phyloP scores from a whole-genome alignment of 148 eudicot species.

The Silene uniflora region DNA sequence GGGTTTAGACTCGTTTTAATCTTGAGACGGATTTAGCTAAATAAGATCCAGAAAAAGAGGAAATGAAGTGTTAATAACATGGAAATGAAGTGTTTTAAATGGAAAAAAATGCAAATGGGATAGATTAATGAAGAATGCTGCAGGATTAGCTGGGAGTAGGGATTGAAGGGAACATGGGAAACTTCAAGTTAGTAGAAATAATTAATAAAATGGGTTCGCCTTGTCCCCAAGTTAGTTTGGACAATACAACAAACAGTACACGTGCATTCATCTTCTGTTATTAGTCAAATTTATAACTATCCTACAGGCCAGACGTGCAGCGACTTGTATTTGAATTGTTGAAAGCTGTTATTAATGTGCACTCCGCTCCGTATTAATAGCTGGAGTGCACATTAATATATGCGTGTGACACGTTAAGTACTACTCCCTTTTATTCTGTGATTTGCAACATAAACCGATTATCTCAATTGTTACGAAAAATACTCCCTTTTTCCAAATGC shows the following conservation, averaged over 20 bases:
- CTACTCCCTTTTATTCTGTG: too few relatives aligned
- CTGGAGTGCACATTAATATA: too few relatives aligned
- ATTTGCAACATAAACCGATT: too few relatives aligned
- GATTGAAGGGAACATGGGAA: slow-evolving; percentile 9
- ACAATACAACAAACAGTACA: slow-evolving; percentile 28
- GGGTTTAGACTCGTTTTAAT: not conserved
- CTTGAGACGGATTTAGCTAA: not conserved
- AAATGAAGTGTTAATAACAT: slow-evolving; percentile 13
- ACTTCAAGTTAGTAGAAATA: slow-evolving; percentile 2
- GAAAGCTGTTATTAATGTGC: too few relatives aligned
- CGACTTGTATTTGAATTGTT: too few relatives aligned
- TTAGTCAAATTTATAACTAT: not conserved
- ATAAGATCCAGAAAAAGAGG: slow-evolving; percentile 29
- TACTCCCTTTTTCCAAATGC: too few relatives aligned
- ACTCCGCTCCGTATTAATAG: too few relatives aligned
- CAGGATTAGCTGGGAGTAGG: slow-evolving; percentile 5
- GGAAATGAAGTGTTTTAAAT: not conserved
- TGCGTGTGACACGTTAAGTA: too few relatives aligned
- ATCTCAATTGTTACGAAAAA: too few relatives aligned
- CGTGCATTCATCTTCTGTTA: slow-evolving; percentile 26
- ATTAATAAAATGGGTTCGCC: not conserved
- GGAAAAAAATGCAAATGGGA: slow-evolving; percentile 7
- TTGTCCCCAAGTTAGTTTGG: slow-evolving; percentile 16
- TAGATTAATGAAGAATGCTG: not conserved
- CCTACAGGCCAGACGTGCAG: too few relatives aligned